Conservation (phyloP, 1,284 basidiomycete species). For the Trametes pubescens region DNA sequence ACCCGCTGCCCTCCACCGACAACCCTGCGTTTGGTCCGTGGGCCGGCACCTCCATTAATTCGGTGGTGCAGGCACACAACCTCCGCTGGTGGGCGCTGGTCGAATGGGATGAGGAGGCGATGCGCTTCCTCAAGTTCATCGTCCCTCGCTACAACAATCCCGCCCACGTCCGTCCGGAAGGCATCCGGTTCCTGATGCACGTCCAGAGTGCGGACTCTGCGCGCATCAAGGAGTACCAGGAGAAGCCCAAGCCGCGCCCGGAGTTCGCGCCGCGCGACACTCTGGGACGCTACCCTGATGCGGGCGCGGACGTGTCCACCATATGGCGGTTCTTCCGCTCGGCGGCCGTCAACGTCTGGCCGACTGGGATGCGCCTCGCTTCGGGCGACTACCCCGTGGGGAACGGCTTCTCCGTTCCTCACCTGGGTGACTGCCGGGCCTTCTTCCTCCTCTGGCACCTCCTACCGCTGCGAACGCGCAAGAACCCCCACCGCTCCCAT, state of each 20-base stretch:
- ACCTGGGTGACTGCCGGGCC: neutral
- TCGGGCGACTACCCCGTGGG: neutral
- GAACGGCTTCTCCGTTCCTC: neutral
- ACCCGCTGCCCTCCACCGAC: neutral
- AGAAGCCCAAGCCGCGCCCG: neutral
- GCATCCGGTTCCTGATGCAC: neutral
- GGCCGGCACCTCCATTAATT: neutral
- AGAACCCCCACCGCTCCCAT: neutral
- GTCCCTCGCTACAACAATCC: neutral
- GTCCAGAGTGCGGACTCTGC: neutral
- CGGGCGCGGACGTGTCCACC: neutral
- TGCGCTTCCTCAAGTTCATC: neutral
- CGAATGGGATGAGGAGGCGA: neutral
- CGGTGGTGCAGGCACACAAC: slow-evolving; percentile 1
- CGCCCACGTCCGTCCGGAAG: neutral
- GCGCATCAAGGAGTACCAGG: neutral
- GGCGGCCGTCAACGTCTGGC: neutral
- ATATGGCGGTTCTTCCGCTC: neutral
- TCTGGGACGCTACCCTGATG: neutral
- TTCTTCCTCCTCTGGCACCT: neutral
- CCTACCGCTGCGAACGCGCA: neutral
- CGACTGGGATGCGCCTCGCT: neutral
- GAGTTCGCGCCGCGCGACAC: neutral
- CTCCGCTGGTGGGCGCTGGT: neutral
- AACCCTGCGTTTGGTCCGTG: neutral